Percentiles rank a stretch among this genome's conserved stretches.
phyloP scores from a whole-genome alignment of 495 filamentous ascomycete genomes.

The Xylaria cubensis region DNA sequence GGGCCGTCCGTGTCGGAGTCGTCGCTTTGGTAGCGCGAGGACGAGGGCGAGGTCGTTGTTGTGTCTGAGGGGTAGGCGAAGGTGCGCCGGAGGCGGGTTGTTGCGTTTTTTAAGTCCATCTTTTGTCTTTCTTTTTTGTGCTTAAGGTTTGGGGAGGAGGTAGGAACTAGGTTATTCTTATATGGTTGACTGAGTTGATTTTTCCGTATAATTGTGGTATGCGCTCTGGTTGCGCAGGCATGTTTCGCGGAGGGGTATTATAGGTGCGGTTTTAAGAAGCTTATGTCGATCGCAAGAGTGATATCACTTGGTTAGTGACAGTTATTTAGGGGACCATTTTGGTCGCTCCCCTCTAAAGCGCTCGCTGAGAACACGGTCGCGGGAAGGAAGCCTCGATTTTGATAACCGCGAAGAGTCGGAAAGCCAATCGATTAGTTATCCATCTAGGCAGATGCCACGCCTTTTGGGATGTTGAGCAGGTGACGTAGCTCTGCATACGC shows the following conservation, averaged over 20 bases:
- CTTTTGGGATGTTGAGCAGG: conserved; percentile 11
- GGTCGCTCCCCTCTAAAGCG: background rate
- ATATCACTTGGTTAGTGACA: background rate
- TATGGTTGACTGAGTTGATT: no score
- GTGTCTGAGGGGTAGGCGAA: conserved; percentile 68
- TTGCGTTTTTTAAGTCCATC: conserved; percentile 28
- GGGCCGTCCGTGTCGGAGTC: conserved; percentile 65
- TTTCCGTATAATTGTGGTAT: no score
- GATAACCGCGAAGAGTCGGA: conserved; percentile 14
- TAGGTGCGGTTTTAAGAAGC: background rate
- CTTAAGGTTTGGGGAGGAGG: background rate
- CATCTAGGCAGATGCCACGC: background rate
- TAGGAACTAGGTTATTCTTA: background rate
- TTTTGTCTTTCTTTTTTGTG: background rate
- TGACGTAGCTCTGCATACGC: conserved; percentile 17
- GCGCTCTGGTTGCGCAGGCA: background rate
- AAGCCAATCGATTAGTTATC: background rate
- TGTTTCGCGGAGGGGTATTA: background rate
- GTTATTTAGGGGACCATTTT: background rate
- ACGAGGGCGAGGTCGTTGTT: conserved; percentile 40
- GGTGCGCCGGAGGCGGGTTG: conserved; percentile 63
- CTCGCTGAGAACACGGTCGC: background rate
- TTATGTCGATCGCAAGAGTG: no score
- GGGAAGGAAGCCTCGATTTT: background rate
- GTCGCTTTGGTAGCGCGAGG: conserved; percentile 41